phyloP scores from a whole-genome alignment of 1,284 basidiomycete species.

The Ceratobasidium sp. region DNA sequence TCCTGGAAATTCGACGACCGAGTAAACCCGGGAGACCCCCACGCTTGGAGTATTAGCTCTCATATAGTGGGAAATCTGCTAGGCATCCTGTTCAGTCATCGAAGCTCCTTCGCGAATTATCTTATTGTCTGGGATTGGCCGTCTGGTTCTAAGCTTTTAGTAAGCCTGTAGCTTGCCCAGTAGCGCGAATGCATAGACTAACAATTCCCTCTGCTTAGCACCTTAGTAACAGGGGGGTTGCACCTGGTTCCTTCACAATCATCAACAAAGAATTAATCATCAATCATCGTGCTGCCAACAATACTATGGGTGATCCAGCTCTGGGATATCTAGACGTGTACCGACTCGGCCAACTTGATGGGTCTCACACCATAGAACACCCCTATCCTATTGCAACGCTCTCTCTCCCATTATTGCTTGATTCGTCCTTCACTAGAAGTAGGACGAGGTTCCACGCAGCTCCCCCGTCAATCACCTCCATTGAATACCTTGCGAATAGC shows the following conservation, averaged over 20 bases:
- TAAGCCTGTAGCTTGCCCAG: neutral
- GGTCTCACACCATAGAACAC: neutral
- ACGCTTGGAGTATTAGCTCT: neutral
- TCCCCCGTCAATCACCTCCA: neutral
- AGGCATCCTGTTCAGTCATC: conserved; percentile 1
- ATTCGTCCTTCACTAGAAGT: neutral
- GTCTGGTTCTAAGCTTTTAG: neutral
- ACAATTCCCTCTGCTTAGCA: neutral
- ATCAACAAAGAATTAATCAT: neutral
- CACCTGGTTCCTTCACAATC: neutral
- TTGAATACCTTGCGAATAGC: neutral
- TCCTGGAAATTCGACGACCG: neutral
- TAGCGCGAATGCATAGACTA: neutral
- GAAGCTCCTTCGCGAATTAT: neutral
- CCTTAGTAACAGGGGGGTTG: neutral
- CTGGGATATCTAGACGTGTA: conserved; percentile 6
- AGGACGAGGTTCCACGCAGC: neutral
- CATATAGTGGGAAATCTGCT: conserved; percentile 7
- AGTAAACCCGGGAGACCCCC: neutral
- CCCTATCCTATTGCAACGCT: neutral
- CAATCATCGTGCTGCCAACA: neutral
- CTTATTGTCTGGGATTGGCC: conserved; percentile 33
- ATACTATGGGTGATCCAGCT: neutral
- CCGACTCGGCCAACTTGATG: neutral
- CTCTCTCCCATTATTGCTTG: conserved; percentile 1